Base-by-base conservation (phyloP, 108 stramenopile genomes). In the Nitzschia sp. region DNA sequence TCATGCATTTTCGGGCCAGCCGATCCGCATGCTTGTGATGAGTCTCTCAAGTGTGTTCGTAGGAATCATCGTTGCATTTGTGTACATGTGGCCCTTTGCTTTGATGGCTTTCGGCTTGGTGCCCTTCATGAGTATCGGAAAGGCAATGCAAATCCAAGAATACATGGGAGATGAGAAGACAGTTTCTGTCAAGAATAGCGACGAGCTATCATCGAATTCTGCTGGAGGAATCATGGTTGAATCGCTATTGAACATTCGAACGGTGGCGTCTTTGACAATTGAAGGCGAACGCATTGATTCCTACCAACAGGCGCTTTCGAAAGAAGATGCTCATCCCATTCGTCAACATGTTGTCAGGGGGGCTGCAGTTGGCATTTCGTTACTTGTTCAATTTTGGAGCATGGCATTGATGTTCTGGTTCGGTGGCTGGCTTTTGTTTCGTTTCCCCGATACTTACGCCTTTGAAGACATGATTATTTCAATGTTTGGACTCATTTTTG, bases 1-100 rank as follows among this genome's bases (percentile, higher is more conserved):
- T 16, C 80, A 89, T 55, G 25, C 76, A 1, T 87, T 87, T 64
- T 70, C 72, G 28, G 83, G 87, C 29, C 83, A 88, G 45, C 83
- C 87, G 23, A 82, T 92, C 21, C 80, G 81, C 13, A 55, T 54
- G 13, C 35, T 88, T 16, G 56, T 85, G 13, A 70, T 86, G 60
- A 73, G 46, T 45, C 26, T 86, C 5, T 47, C 75, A 9, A 80
- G 72, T 61, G 69, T 90, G 22, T 33, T 87, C 11, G 75, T 86
- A 22, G 87, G 86, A 4, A 22, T 93, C 13, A 67, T 83, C 16
- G 58, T 89, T 27, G 65, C 80, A 22, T 84, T 90, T 60, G 54
- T 77, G 25, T 83, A 61, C 61, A 85, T 85, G 83, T 92, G 90
- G 90, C 78, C 72, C 15, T 69, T 73, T 65, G 78, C 78, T 8